Conservation (phyloP, 768 basidiomycete species). For the Coprinellus micaceus region DNA sequence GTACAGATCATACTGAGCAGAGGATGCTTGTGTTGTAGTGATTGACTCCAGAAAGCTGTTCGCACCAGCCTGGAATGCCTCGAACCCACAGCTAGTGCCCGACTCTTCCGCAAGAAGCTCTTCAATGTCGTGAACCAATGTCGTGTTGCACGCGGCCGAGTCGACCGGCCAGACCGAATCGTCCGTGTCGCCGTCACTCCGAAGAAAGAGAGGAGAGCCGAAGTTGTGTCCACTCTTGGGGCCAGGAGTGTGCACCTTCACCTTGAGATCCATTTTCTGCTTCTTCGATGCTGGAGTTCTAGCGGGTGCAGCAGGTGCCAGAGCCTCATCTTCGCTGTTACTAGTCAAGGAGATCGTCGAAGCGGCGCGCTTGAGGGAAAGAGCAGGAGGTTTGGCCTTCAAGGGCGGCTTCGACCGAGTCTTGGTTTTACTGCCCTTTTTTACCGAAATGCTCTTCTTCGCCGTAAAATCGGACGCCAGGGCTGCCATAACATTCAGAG, state of each 20-base stretch:
- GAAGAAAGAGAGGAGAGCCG: not conserved
- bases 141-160: not conserved
- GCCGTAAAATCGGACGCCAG: too few relatives aligned
- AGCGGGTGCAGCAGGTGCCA: not conserved
- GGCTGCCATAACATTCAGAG: slow-evolving; percentile 23
- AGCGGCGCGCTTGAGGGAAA: not conserved
- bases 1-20: too few relatives aligned
- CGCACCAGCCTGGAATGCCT: too few relatives aligned
- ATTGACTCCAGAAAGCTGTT: too few relatives aligned
- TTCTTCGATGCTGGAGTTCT: not conserved
- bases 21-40: too few relatives aligned
- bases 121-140: not conserved
- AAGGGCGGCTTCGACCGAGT: not conserved
- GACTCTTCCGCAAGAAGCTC: not conserved
- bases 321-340: not conserved
- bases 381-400: not conserved
- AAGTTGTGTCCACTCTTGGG: not conserved
- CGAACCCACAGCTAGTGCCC: too few relatives aligned
- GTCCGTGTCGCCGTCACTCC: not conserved
- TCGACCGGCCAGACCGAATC: too few relatives aligned
- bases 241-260: too few relatives aligned
- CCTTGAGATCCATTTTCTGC: not conserved
- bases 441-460: too few relatives aligned
- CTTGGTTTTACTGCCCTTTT: not conserved
- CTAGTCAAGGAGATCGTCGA: not conserved